Conservation (phyloP, 176 grass and related monocot genomes). For the Hordeum vulgare region DNA sequence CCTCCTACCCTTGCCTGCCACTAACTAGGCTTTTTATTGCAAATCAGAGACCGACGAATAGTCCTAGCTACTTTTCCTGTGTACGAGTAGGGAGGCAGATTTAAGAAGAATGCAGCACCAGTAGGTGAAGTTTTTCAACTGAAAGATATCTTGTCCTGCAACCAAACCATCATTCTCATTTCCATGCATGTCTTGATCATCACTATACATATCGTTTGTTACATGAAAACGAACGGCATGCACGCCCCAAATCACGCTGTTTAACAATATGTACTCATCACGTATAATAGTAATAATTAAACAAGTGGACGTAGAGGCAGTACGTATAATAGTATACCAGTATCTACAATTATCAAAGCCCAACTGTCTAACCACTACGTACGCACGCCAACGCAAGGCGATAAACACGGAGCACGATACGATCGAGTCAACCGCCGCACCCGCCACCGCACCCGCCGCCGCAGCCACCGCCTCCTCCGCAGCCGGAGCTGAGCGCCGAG, state of each 20-base stretch:
- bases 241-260: background rate
- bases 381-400: background rate
- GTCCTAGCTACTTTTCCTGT: no score
- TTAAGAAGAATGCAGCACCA: no score
- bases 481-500: conserved; percentile 17
- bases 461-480: background rate
- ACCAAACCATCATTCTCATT: no score
- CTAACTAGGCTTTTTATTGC: no score
- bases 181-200: background rate
- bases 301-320: background rate
- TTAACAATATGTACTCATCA: background rate
- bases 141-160: no score
- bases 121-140: no score
- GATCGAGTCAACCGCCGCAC: background rate
- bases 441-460: background rate
- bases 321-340: background rate
- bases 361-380: background rate
- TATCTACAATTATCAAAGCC: background rate
- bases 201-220: no score
- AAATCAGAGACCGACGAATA: no score
- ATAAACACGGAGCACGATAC: background rate
- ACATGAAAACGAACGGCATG: background rate
- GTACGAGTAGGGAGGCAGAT: no score
- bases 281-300: no score
- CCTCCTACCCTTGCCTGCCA: no score